These are phyloP conservation scores for Heritiera fomes DNA, from an alignment of 345 rosid species.

Conservation along the genomic window DNA sequence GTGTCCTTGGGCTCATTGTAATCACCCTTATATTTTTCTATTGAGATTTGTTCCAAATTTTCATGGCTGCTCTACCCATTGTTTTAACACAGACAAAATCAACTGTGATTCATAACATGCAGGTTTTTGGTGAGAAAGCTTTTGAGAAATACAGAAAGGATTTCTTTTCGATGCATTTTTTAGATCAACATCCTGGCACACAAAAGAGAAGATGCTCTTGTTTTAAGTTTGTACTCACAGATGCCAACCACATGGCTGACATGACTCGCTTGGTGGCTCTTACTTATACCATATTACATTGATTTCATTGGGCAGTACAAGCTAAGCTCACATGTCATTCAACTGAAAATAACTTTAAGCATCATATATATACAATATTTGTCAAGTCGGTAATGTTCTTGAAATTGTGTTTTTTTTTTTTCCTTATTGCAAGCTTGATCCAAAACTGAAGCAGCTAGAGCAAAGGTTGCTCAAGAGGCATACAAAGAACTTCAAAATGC, in stretches of 20 bases:
- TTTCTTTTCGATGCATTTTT: conserved; percentile 93
- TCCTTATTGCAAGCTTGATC: conserved; percentile 60
- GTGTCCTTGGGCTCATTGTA: background rate
- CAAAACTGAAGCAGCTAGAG: conserved; percentile 79
- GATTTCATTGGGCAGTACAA: conserved; percentile 89
- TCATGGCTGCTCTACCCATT: background rate
- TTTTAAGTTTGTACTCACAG: conserved; percentile 95
- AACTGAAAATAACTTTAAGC: background rate
- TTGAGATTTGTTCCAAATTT: background rate
- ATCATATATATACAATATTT: background rate
- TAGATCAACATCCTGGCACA: conserved; percentile 79
- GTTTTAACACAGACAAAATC: conserved; percentile 12
- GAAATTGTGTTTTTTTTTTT: background rate
- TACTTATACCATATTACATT: conserved; percentile 80
- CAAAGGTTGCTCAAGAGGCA: conserved; percentile 87
- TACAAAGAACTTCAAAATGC: conserved; percentile 82
- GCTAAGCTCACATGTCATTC: conserved; percentile 85
- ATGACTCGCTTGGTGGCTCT: conserved; percentile 81
- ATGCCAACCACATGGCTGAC: conserved; percentile 72
- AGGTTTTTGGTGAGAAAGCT: conserved; percentile 96
- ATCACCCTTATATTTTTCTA: background rate
- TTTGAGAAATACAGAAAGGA: conserved; percentile 81
- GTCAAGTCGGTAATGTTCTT: background rate
- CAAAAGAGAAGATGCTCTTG: conserved; percentile 74
- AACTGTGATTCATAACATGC: conserved; percentile 30